phyloP scores from a whole-genome alignment of 1,139 yeast species.

The Kluyveromyces sp. region DNA sequence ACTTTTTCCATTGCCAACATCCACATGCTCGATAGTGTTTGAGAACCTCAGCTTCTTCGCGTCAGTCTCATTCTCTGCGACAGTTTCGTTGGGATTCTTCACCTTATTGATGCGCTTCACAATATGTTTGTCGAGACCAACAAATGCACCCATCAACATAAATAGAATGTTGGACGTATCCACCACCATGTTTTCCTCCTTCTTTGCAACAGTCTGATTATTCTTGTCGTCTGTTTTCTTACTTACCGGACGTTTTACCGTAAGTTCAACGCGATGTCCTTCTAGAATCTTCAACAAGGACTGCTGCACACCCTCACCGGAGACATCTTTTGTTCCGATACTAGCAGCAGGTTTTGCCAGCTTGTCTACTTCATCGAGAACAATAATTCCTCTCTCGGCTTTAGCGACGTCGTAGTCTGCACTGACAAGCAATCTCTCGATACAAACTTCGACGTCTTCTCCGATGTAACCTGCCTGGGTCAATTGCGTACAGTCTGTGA shows the following conservation, averaged over 20 bases:
- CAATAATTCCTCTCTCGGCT: conserved; percentile 47
- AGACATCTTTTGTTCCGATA: conserved; percentile 45
- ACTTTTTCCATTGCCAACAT: conserved; percentile 32
- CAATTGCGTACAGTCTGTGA: conserved; percentile 49
- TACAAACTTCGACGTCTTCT: conserved; percentile 49
- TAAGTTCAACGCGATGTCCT: conserved; percentile 43
- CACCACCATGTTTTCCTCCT: conserved; percentile 37
- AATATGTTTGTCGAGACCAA: conserved; percentile 43
- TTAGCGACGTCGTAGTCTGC: conserved; percentile 43
- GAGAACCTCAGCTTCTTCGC: conserved; percentile 17
- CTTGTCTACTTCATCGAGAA: conserved; percentile 49
- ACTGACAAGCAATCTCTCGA: conserved; percentile 41
- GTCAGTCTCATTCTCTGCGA: conserved; percentile 12
- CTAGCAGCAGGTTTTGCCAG: conserved; percentile 40
- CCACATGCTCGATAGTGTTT: conserved; percentile 31
- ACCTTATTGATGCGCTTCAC: conserved; percentile 31
- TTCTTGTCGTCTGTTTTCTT: conserved; percentile 31
- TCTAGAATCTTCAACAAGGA: conserved; percentile 46
- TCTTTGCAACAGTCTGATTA: conserved; percentile 30
- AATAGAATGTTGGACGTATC: conserved; percentile 48
- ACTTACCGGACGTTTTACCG: conserved; percentile 37
- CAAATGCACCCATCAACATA: conserved; percentile 51
- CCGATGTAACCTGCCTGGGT: conserved; percentile 57
- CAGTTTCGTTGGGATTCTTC: conserved; percentile 11
- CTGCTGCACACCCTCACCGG: conserved; percentile 56